Conservation (phyloP, 768 basidiomycete species). For the Suillus paluster region DNA sequence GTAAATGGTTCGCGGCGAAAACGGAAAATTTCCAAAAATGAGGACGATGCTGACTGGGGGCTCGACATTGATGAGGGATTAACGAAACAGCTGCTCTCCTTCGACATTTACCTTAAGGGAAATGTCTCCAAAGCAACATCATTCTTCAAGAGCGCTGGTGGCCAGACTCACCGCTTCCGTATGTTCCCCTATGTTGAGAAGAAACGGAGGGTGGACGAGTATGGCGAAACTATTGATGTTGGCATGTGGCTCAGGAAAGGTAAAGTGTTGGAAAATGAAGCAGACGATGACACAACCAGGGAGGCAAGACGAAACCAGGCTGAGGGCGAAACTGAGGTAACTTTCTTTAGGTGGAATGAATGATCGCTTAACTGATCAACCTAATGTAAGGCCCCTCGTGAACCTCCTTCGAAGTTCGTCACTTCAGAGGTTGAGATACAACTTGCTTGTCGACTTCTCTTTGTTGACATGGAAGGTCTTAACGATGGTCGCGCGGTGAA, state of each 20-base stretch:
- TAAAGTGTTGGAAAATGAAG: constrained; percentile 88
- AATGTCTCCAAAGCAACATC: constrained; percentile 85
- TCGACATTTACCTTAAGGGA: constrained; percentile 97
- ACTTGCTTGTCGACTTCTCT: constrained; percentile 84
- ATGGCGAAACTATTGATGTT: constrained; percentile 94
- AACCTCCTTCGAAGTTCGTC: constrained; percentile 92
- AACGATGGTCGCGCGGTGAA: constrained; percentile 98
- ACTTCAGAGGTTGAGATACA: constrained; percentile 77
- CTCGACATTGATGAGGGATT: constrained; percentile 78
- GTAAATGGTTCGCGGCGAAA: constrained; percentile 28
- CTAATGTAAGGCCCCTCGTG: constrained; percentile 70
- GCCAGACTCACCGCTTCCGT: constrained; percentile 80
- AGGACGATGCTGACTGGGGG: constrained; percentile 67
- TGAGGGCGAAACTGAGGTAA: constrained; percentile 82
- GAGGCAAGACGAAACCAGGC: constrained; percentile 68
- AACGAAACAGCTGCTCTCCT: constrained; percentile 79
- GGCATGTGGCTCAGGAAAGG: constrained; percentile 95
- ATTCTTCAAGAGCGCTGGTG: constrained; percentile 82
- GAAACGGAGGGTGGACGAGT: constrained; percentile 90
- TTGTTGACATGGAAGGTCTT: constrained; percentile 94
- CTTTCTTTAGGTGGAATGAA: constrained; percentile 8
- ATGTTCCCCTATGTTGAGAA: constrained; percentile 99
- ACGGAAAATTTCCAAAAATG: constrained; percentile 52
- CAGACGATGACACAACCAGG: constrained; percentile 79
- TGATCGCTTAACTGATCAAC: constrained; percentile 13